Evolutionary conservation across 345 rosid species (phyloP).

Genomic region (Gossypium thurberi): DNA sequence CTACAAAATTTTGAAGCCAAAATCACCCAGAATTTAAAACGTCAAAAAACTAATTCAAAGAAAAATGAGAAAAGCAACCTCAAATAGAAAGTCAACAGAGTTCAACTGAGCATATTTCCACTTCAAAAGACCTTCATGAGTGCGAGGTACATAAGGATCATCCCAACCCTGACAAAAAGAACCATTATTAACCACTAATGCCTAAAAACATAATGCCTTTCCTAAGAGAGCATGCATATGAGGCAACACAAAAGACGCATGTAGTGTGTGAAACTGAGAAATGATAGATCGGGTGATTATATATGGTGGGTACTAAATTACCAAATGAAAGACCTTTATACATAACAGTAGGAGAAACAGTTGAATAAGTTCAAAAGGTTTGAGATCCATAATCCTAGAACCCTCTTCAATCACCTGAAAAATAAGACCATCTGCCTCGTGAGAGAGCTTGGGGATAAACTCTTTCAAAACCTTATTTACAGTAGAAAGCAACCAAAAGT

Average conservation of each 20-base stretch:
- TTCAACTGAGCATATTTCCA: slow-evolving; percentile 97
- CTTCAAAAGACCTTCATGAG: slow-evolving; percentile 92
- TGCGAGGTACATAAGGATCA: slow-evolving; percentile 89
- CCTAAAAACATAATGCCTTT: neutral
- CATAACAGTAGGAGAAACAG: neutral
- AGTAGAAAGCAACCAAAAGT: slow-evolving; percentile 92
- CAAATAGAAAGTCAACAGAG: slow-evolving; percentile 91
- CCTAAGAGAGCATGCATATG: neutral
- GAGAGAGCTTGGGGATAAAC: slow-evolving; percentile 90
- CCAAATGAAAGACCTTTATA: neutral
- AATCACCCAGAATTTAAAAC: neutral
- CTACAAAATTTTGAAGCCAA: neutral
- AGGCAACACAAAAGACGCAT: neutral
- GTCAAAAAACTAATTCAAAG: neutral
- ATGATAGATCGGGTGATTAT: neutral
- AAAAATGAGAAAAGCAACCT: slow-evolving; percentile 35
- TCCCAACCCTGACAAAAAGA: slow-evolving; percentile 79
- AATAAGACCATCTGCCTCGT: slow-evolving; percentile 95
- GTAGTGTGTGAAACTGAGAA: neutral
- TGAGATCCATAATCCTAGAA: neutral
- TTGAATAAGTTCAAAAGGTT: neutral
- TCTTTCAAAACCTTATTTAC: slow-evolving; percentile 79
- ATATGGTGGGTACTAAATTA: neutral
- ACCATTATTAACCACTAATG: slow-evolving; percentile 2
- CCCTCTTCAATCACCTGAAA: slow-evolving; percentile 57